Evolutionary conservation across 345 rosid genomes (phyloP).

Genomic region (Brassica nigra): DNA sequence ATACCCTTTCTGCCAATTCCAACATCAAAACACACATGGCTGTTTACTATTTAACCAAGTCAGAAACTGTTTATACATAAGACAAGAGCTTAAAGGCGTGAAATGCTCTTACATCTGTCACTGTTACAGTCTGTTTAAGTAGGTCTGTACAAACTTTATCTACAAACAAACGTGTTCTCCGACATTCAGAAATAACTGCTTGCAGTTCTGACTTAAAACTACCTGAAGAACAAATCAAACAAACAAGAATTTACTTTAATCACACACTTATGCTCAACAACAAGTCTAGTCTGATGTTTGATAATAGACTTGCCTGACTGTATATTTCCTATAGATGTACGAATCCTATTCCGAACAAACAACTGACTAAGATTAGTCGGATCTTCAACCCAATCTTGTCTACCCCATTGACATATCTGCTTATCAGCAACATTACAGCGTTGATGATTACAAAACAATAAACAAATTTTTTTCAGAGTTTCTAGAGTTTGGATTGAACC

Average conservation of each 20-base stretch:
- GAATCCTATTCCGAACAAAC: constrained; percentile 85
- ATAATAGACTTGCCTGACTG: constrained; percentile 58
- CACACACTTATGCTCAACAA: neutral
- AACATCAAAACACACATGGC: constrained; percentile 5
- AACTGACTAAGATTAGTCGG: constrained; percentile 73
- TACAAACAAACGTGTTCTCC: constrained; percentile 64
- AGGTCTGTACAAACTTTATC: constrained; percentile 60
- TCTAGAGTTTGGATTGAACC: constrained; percentile 44
- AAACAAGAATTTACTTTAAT: constrained; percentile 12
- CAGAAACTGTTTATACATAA: neutral
- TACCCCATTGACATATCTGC: constrained; percentile 67
- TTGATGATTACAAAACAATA: constrained; percentile 9
- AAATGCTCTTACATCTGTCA: constrained; percentile 59
- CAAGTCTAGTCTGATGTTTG: neutral
- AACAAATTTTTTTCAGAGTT: neutral
- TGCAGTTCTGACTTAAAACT: constrained; percentile 64
- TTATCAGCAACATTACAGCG: constrained; percentile 12
- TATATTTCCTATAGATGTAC: constrained; percentile 58
- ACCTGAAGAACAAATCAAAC: constrained; percentile 42
- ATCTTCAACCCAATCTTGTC: constrained; percentile 79
- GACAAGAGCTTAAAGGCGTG: constrained; percentile 4
- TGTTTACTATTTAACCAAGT: constrained; percentile 1
- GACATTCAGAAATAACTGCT: constrained; percentile 67
- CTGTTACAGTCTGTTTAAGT: constrained; percentile 53
- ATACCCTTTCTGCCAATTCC: constrained; percentile 64